Percentiles rank a stretch among this genome's conserved stretches.
Conservation (phyloP, 495 filamentous ascomycete species). For the Poronia punctata region DNA sequence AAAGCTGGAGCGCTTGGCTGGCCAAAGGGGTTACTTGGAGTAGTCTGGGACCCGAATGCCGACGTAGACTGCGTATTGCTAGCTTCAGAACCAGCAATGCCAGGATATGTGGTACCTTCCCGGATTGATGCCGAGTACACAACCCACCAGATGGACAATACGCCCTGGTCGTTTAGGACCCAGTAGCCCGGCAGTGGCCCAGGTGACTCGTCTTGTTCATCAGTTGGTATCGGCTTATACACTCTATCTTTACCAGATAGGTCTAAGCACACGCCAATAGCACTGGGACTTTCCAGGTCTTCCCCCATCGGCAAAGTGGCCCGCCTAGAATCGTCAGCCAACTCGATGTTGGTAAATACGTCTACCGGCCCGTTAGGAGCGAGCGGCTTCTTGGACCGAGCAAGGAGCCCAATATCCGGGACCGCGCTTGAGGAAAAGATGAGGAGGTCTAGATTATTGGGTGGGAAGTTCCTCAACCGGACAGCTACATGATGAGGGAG, state of each 20-base stretch:
- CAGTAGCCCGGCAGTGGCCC: slow-evolving; percentile 81
- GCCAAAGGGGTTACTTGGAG: slow-evolving; percentile 18
- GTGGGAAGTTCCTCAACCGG: slow-evolving; percentile 69
- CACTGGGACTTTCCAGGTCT: slow-evolving; percentile 59
- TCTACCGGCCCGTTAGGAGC: slow-evolving; percentile 53
- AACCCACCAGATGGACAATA: slow-evolving; percentile 83
- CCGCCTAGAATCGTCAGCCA: slow-evolving; percentile 69
- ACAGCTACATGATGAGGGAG: slow-evolving; percentile 70
- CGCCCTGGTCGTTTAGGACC: slow-evolving; percentile 82
- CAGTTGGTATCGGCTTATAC: slow-evolving; percentile 64
- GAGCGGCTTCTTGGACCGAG: slow-evolving; percentile 60
- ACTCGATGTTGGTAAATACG: slow-evolving; percentile 64
- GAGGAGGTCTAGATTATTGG: slow-evolving; percentile 69
- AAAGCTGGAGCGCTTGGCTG: slow-evolving; percentile 25
- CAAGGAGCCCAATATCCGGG: slow-evolving; percentile 69
- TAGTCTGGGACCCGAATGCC: slow-evolving; percentile 22
- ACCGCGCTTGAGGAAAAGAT: slow-evolving; percentile 75
- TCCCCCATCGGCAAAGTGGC: slow-evolving; percentile 66
- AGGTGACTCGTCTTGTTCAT: slow-evolving; percentile 63
- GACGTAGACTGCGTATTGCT: slow-evolving; percentile 12
- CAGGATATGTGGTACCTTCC: slow-evolving; percentile 62
- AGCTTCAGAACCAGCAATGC: slow-evolving; percentile 47
- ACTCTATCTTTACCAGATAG: slow-evolving; percentile 76
- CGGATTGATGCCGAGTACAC: slow-evolving; percentile 82
- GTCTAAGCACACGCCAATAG: slow-evolving; percentile 76